phyloP scores from a whole-genome alignment of 1,284 basidiomycete genomes.

The Malassezia restricta region DNA sequence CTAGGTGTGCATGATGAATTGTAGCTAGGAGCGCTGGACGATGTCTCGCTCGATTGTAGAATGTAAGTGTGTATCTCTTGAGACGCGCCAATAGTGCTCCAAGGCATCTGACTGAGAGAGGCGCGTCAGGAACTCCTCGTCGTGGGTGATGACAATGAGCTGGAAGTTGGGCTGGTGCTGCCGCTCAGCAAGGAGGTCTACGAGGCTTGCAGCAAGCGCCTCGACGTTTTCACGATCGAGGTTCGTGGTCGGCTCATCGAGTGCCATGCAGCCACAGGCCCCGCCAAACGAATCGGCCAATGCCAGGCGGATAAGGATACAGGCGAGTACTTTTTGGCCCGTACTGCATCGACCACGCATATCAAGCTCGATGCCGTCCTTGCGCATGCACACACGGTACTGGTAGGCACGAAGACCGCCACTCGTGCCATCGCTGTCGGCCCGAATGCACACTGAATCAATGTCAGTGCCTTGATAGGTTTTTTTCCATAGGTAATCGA shows the following conservation, averaged over 20 bases:
- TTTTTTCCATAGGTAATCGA: conserved; percentile 70
- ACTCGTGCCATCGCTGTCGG: conserved; percentile 69
- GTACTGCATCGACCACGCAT: conserved; percentile 98
- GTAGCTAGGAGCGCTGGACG: conserved; percentile 3
- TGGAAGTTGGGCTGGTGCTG: conserved; percentile 77
- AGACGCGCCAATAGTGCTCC: conserved; percentile 42
- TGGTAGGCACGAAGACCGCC: conserved; percentile 63
- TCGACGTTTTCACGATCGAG: conserved; percentile 93
- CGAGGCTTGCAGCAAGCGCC: conserved; percentile 75
- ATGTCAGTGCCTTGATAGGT: conserved; percentile 99
- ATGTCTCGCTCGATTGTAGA: conserved; percentile 9
- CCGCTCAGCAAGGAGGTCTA: conserved; percentile 53
- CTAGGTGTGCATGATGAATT: not conserved
- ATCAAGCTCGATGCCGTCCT: conserved; percentile 97
- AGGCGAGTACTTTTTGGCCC: conserved; percentile 95
- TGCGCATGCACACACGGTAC: conserved; percentile 91
- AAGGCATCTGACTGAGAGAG: conserved; percentile 34
- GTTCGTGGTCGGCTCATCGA: conserved; percentile 97
- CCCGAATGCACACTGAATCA: conserved; percentile 88
- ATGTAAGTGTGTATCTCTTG: conserved; percentile 25
- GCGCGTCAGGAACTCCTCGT: conserved; percentile 38
- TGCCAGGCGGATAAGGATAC: conserved; percentile 97
- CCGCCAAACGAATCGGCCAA: conserved; percentile 93
- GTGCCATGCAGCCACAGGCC: conserved; percentile 89
- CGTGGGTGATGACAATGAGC: conserved; percentile 68